These are phyloP conservation scores for Nitzschia palea DNA, from an alignment of 108 stramenopile species.

Conservation along the genomic window DNA sequence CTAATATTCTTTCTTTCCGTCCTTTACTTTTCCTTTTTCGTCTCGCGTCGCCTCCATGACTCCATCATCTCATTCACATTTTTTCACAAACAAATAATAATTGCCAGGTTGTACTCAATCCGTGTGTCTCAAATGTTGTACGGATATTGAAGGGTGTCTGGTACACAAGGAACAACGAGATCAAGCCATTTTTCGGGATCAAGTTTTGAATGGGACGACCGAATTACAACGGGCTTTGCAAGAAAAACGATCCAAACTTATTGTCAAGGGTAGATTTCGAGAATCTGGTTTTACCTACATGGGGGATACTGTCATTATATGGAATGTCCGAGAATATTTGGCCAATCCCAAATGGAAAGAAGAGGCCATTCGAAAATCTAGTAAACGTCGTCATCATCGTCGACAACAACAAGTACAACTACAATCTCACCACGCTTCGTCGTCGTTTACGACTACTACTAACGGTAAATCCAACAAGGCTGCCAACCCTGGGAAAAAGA, in stretches of 20 bases:
- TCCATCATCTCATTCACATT: no score
- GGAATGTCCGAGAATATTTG: constrained; percentile 47
- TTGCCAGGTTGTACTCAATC: constrained; percentile 43
- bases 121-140: constrained; percentile 52
- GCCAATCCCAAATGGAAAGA: constrained; percentile 61
- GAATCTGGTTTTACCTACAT: constrained; percentile 51
- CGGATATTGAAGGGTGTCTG: constrained; percentile 29
- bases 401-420: no score
- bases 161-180: constrained; percentile 43
- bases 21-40: neutral
- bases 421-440: no score
- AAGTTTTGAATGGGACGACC: constrained; percentile 43
- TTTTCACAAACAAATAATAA: no score
- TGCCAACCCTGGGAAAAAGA: no score
- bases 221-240: constrained; percentile 32
- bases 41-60: neutral
- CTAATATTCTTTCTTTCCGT: no score
- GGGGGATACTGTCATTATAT: constrained; percentile 58
- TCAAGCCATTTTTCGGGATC: constrained; percentile 19
- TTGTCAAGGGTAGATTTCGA: constrained; percentile 24
- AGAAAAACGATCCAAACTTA: neutral
- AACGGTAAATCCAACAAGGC: no score
- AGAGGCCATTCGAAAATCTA: constrained; percentile 53
- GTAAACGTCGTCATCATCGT: constrained; percentile 23
- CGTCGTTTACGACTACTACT: no score